These are phyloP conservation scores for Neofusicoccum ribis DNA, from an alignment of 2,329 filamentous ascomycete species.

Conservation along the genomic window DNA sequence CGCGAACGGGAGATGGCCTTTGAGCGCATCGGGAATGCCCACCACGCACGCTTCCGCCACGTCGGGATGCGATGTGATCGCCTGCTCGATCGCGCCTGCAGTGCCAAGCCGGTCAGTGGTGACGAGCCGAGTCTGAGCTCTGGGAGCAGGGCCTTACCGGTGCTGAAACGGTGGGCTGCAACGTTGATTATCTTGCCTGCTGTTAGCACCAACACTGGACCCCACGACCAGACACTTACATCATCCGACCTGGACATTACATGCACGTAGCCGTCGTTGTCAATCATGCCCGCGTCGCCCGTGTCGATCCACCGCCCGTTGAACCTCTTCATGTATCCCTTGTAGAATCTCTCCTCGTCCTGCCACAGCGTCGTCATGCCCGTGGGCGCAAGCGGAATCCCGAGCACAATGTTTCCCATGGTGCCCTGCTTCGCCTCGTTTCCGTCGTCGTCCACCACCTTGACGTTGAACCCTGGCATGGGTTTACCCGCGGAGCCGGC, in stretches of 20 bases:
- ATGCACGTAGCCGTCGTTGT: conserved; percentile 67
- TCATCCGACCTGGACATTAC: conserved; percentile 73
- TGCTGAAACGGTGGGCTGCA: conserved; percentile 88
- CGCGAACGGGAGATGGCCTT: conserved; percentile 89
- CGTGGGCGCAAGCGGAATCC: conserved; percentile 78
- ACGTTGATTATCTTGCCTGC: conserved; percentile 73
- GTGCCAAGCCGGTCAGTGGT: neutral
- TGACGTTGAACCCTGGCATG: conserved; percentile 88
- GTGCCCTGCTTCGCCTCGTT: conserved; percentile 66
- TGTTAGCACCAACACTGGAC: neutral
- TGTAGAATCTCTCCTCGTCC: conserved; percentile 83
- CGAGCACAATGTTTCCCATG: conserved; percentile 92
- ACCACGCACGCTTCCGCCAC: conserved; percentile 86
- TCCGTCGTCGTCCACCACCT: conserved; percentile 79
- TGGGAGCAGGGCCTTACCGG: conserved; percentile 56
- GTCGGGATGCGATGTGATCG: conserved; percentile 74
- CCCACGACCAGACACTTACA: neutral
- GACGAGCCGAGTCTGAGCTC: neutral
- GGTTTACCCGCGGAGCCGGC: conserved; percentile 87
- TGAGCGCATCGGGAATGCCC: conserved; percentile 79
- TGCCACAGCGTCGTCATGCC: conserved; percentile 84
- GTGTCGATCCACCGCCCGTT: conserved; percentile 83
- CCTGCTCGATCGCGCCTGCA: conserved; percentile 83
- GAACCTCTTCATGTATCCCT: conserved; percentile 81
- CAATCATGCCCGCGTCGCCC: conserved; percentile 85